Base-by-base conservation (phyloP, 2,329 filamentous ascomycete species). In the Diplocarpon mali region DNA sequence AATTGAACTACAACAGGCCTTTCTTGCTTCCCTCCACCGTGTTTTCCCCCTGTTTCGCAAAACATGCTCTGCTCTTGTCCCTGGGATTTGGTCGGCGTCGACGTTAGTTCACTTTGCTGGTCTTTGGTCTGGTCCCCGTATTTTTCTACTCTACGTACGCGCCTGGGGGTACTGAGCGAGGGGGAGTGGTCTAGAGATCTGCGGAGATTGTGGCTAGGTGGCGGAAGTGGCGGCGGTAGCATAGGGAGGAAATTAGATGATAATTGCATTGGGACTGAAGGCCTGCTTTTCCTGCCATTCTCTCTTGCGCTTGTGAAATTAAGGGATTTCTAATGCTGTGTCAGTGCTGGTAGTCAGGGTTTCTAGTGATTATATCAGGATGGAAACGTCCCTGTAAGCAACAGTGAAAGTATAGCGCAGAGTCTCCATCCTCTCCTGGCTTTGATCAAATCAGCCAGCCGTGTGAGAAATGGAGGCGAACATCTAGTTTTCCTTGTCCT, bases 21-120 rank as follows among this genome's bases (percentile, higher is more conserved):
- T 15, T 15, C 34, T 14, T 35, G 5, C 34, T 32, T 38, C 13
- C 38, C 40, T 35, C n/a, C 8, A 42, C 41, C 30, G 43, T 16
- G 34, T 35, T 14, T 17, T 35, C 38, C 38, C 42, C 36, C 30
- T 16, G 10, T 35, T 35, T 44, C 15, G 36, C 35, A 31, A 35
- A n/a, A 24, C 20, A 3, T 24, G 20, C 20, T 24, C 20, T 15
- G 29, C 27, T 36, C 32, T 42, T 14, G 37, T 38, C 42, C 36
- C 42, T 38, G 29, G 32, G 41, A 24, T 24, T 24, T 24, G 20
- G 20, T 24, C 20, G 20, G 20, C 20, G 20, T 24, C 20, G 20
- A 24, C 7, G 20, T 24, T 3, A 24, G 4, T 24, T 24, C 20
- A 24, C 20, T 7, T 24, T 24, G 20, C 20, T 24, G 7, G 4